Evolutionary conservation across 441 rosid species (phyloP).

Genomic region (Aleurites moluccanus): DNA sequence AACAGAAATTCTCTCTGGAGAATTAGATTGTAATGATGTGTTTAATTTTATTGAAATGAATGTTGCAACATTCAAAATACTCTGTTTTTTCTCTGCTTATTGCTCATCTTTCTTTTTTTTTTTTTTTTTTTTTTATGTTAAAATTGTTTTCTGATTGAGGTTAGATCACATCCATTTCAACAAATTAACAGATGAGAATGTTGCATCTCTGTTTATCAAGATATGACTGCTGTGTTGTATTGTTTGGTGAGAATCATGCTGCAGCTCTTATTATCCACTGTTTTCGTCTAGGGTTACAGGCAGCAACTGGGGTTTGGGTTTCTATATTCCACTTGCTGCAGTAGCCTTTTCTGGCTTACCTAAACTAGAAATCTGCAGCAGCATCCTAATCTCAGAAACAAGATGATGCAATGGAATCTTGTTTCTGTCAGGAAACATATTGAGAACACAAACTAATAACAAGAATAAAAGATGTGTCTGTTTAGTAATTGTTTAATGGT

Average conservation of each 20-base stretch:
- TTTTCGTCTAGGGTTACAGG: no score
- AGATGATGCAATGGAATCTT: neutral
- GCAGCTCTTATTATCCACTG: no score
- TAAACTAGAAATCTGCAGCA: neutral
- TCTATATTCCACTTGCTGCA: neutral
- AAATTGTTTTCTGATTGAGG: no score
- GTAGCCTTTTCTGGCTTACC: no score
- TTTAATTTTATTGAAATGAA: neutral
- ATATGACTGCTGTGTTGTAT: no score
- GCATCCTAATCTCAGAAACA: neutral
- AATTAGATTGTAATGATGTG: neutral
- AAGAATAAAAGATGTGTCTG: neutral
- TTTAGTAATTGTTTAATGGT: neutral
- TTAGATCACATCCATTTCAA: neutral
- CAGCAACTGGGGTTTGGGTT: no score
- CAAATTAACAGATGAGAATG: no score
- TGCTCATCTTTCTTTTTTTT: no score
- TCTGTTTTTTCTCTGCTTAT: neutral
- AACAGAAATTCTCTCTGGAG: neutral
- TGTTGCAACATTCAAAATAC: neutral
- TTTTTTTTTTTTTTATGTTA: no score
- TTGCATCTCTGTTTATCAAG: no score
- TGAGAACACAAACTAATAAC: neutral
- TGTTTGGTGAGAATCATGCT: no score
- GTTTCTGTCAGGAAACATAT: conserved; percentile 6